Evolutionary conservation across 208 protist species (phyloP).

Genomic region (Tritrichomonas musculus): DNA sequence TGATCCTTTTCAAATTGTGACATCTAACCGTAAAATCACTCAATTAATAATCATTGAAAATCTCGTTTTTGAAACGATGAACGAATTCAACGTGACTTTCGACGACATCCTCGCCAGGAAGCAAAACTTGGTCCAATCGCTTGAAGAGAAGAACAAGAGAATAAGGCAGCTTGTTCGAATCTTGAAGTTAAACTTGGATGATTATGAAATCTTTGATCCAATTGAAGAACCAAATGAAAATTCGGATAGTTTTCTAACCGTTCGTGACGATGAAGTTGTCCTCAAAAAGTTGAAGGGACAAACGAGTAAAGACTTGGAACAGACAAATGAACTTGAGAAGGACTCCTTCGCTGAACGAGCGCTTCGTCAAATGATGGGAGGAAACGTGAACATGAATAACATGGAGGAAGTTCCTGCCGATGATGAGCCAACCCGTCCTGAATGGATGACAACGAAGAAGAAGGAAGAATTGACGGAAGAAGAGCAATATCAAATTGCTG

Average conservation of each 20-base stretch:
- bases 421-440: neutral
- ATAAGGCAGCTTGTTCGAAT: neutral
- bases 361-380: neutral
- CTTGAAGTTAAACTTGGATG: neutral
- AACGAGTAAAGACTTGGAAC: neutral
- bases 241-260: neutral
- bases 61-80: neutral
- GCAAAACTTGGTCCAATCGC: neutral
- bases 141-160: neutral
- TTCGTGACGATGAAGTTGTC: neutral
- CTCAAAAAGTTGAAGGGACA: neutral
- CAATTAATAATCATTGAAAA: neutral
- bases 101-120: neutral
- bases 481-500: slow-evolving; percentile 22
- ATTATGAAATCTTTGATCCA: slow-evolving; percentile 18
- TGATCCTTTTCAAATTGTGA: neutral
- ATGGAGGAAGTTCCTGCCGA: slow-evolving; percentile 1
- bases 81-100: neutral
- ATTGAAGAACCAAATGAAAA: neutral
- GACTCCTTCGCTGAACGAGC: slow-evolving; percentile 25
- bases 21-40: neutral
- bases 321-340: slow-evolving; percentile 2
- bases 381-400: neutral
- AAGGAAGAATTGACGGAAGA: slow-evolving; percentile 34
- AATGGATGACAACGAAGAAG: slow-evolving; percentile 24